Evolutionary conservation across 163 green algal species (phyloP), one percentile per base, ranked within the genome.

Genomic region (Coccomyxa subellipsoidea): DNA sequence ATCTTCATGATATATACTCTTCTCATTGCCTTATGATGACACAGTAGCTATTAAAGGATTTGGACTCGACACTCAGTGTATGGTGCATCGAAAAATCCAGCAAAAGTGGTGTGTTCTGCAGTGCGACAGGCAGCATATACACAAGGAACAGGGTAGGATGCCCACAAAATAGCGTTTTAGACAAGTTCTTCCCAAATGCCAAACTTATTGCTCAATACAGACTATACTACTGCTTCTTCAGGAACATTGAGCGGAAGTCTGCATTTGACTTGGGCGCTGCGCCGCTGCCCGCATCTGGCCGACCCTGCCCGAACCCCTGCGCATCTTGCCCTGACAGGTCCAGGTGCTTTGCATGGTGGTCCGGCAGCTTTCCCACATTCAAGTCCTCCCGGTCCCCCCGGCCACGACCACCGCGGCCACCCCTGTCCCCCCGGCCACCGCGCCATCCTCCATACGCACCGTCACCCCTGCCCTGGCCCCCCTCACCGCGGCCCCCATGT

Each of bases 221-320:
- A 12, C 1, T 59, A 27, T 18, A 1, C 47, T 59, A 59, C 47
- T 59, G 1, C 47, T 59, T 59, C 47, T 82, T 38, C 32, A 93
- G 77, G 35, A 95, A 83, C 92, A 95, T 93, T 31, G 90, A 87
- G 69, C 89, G 80, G 81, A 95, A 95, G 39, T 94, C 92, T 1
- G 88, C 92, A 54, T 95, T 95, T 8, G 83, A 88, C 82, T 93
- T 92, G 5, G 87, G 87, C 18, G 86, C 69, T 3, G 53, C 83
- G n/a, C 23, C 37, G 18, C 66, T 23, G 2, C 18, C 7, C 27
- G 21, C 27, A 18, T 37, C 66, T 35, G 66, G 21, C 66, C 7
- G 66, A 9, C 66, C 4, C 4, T n/a, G 66, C 66, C 59, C 59
- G 21, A 35, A 73, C 18, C 66, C 4, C 66, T 35, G 29, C n/a